Percentiles rank a stretch among this genome's conserved stretches.
These are phyloP conservation scores for Russula sp. DNA, from an alignment of 768 basidiomycete genomes.

Conservation along the genomic window DNA sequence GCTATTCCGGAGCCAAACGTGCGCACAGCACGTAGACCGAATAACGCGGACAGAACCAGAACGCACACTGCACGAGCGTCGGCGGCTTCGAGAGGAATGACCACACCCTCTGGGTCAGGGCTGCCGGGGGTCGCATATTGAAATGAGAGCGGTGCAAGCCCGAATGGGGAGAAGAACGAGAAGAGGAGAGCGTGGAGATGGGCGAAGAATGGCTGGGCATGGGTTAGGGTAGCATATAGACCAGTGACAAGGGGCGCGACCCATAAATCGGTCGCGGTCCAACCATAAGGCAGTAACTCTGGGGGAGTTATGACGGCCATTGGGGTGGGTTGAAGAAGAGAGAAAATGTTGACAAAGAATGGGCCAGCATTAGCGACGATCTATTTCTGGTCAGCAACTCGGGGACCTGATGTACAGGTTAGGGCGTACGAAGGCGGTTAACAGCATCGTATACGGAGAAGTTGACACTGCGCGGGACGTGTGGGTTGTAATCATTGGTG, in stretches of 20 bases:
- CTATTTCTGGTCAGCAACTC: slow-evolving; percentile 19
- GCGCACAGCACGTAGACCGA: slow-evolving; percentile 24
- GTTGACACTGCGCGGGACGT: slow-evolving; percentile 22
- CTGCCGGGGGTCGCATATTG: not conserved
- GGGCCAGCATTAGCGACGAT: slow-evolving; percentile 52
- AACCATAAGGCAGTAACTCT: slow-evolving; percentile 78
- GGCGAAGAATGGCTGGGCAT: slow-evolving; percentile 73
- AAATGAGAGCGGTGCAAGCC: slow-evolving; percentile 16
- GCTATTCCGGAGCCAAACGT: slow-evolving; percentile 1
- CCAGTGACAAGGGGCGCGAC: slow-evolving; percentile 74
- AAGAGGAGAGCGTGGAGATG: slow-evolving; percentile 25
- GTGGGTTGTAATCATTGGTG: slow-evolving; percentile 26
- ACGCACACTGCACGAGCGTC: slow-evolving; percentile 27
- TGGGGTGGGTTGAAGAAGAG: slow-evolving; percentile 68
- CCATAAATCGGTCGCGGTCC: slow-evolving; percentile 85
- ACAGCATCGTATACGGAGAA: slow-evolving; percentile 27
- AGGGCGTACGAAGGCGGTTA: slow-evolving; percentile 27
- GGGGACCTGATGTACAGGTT: not conserved
- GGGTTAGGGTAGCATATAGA: slow-evolving; percentile 77
- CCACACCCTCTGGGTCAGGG: slow-evolving; percentile 1
- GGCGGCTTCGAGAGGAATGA: slow-evolving; percentile 20
- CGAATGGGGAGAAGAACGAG: slow-evolving; percentile 26
- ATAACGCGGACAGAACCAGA: slow-evolving; percentile 21
- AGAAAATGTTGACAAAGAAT: slow-evolving; percentile 72
- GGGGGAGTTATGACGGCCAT: slow-evolving; percentile 71